phyloP scores from a whole-genome alignment of 2,329 filamentous ascomycete genomes.

The Penicillium polonicum region DNA sequence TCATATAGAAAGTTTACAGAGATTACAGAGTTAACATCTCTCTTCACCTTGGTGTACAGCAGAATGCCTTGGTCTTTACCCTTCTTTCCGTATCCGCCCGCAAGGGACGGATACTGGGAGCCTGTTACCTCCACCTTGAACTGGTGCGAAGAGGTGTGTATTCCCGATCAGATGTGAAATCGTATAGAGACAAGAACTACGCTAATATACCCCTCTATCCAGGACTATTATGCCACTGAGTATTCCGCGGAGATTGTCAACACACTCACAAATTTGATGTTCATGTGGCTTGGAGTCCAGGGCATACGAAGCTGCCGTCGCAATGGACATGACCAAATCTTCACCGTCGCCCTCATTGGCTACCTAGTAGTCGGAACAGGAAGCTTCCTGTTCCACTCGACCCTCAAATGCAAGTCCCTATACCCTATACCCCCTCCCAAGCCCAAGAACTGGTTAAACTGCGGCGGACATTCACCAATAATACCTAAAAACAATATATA shows the following conservation, averaged over 20 bases:
- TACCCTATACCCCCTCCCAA: neutral
- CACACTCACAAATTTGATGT: constrained; percentile 77
- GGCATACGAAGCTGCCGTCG: constrained; percentile 71
- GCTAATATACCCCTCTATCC: constrained; percentile 17
- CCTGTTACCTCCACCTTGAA: constrained; percentile 71
- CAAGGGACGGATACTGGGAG: constrained; percentile 62
- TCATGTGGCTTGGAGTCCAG: constrained; percentile 73
- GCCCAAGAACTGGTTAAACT: neutral
- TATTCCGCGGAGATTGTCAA: constrained; percentile 78
- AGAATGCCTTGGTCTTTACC: constrained; percentile 34
- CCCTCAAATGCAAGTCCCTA: constrained; percentile 56
- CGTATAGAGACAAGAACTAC: neutral
- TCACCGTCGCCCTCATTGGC: constrained; percentile 65
- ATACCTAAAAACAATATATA: neutral
- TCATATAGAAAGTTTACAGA: neutral
- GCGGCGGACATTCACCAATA: neutral
- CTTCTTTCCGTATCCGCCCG: constrained; percentile 46
- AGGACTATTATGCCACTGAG: constrained; percentile 73
- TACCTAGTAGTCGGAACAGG: constrained; percentile 62
- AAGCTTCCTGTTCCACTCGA: constrained; percentile 64
- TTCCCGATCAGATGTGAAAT: neutral
- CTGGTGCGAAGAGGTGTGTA: constrained; percentile 72
- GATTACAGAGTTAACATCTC: neutral
- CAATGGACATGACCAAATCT: constrained; percentile 73
- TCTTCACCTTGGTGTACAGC: constrained; percentile 1